Percentiles rank a stretch among this genome's conserved stretches.
These are phyloP conservation scores for Poronia punctata DNA, from an alignment of 495 filamentous ascomycete genomes.

Conservation along the genomic window DNA sequence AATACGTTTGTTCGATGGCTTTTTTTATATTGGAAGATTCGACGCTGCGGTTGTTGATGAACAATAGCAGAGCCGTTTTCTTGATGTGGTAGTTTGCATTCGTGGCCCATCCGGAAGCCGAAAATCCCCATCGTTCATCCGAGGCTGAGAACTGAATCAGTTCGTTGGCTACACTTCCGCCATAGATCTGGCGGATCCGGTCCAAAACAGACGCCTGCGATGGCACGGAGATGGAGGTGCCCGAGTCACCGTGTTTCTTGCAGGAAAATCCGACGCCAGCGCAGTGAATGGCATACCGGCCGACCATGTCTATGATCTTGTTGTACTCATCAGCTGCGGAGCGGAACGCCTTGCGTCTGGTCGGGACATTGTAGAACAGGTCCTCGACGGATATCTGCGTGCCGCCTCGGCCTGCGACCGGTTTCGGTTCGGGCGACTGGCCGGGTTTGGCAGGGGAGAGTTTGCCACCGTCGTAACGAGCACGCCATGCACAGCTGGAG, in stretches of 20 bases:
- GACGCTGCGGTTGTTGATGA: conserved; percentile 97
- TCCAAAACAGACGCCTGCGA: conserved; percentile 64
- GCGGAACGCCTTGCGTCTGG: conserved; percentile 79
- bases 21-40: conserved; percentile 87
- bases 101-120: conserved; percentile 70
- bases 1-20: conserved; percentile 85
- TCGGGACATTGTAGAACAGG: conserved; percentile 93
- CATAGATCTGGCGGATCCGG: conserved; percentile 85
- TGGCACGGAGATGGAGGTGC: conserved; percentile 71
- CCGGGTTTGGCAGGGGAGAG: conserved; percentile 86
- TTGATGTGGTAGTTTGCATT: conserved; percentile 97
- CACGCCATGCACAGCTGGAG: conserved; percentile 82
- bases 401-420: conserved; percentile 82
- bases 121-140: conserved; percentile 77
- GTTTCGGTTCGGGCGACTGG: conserved; percentile 79
- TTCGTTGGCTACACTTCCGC: conserved; percentile 80
- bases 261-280: conserved; percentile 85
- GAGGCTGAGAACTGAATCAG: conserved; percentile 67
- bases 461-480: conserved; percentile 79
- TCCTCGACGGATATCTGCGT: conserved; percentile 98
- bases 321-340: conserved; percentile 93
- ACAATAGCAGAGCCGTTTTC: conserved; percentile 79
- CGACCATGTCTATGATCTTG: conserved; percentile 93
- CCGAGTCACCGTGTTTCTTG: conserved; percentile 89
- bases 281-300: conserved; percentile 94